Conservation (phyloP, 176 grass and related monocot genomes). For the Puccinellia tenuiflora region DNA sequence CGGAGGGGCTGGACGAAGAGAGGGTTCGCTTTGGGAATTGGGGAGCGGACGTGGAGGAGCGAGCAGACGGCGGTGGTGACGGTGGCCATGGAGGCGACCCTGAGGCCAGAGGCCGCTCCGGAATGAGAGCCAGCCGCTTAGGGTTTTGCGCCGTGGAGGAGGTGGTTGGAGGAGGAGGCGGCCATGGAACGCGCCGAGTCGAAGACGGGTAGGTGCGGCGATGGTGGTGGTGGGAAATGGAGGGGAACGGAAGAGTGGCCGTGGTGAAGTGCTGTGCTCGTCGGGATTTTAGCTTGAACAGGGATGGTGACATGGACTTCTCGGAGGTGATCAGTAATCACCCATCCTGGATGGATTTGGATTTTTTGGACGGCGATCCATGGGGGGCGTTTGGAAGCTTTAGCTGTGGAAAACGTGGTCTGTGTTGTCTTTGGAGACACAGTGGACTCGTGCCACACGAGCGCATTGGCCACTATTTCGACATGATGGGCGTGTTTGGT, state of each 20-base stretch:
- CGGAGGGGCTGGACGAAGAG: conserved; percentile 2
- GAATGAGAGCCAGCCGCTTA: neutral
- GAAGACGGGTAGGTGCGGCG: neutral
- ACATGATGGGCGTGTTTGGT: too few species aligned
- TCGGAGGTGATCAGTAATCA: neutral
- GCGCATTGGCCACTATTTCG: neutral
- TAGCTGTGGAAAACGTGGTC: neutral
- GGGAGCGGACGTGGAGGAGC: neutral
- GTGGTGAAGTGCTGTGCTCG: conserved; percentile 14
- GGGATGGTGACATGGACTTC: neutral
- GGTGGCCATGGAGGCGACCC: conserved; percentile 24
- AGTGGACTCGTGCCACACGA: neutral
- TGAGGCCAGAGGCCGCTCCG: neutral
- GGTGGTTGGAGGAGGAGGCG: conserved; percentile 4
- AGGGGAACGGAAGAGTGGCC: neutral
- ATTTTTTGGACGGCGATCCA: neutral
- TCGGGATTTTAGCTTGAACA: neutral
- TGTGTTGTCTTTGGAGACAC: neutral
- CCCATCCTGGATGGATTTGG: neutral
- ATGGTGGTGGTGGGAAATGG: conserved; percentile 4
- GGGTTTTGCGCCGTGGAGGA: neutral
- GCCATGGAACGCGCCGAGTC: conserved; percentile 43
- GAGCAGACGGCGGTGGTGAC: neutral
- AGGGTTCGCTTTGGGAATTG: neutral
- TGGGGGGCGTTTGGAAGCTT: neutral